Percentiles rank a stretch among this genome's conserved stretches.
phyloP scores from a whole-genome alignment of 495 filamentous ascomycete genomes.

The Aspergillus panamensis region DNA sequence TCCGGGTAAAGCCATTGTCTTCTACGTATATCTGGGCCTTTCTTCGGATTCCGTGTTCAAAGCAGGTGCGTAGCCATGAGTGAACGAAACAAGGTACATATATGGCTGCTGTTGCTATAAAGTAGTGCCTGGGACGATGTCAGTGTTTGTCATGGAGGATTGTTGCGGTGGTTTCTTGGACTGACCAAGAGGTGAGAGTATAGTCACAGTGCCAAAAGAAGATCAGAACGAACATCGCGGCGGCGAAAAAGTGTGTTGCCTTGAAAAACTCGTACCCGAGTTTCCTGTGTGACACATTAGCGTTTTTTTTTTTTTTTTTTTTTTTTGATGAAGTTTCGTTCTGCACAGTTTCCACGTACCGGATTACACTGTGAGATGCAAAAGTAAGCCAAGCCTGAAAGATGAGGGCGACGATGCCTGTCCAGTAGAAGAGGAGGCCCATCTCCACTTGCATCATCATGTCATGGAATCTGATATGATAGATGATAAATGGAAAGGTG shows the following conservation, averaged over 20 bases:
- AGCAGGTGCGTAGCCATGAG: too few relatives aligned
- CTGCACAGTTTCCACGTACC: conserved; percentile 37
- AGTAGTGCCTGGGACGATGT: conserved; percentile 50
- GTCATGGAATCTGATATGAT: conserved; percentile 43
- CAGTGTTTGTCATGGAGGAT: too few relatives aligned
- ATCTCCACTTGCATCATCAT: conserved; percentile 49
- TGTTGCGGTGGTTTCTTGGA: too few relatives aligned
- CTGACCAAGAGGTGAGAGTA: conserved; percentile 54
- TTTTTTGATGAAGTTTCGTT: too few relatives aligned
- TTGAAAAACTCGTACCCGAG: conserved; percentile 61
- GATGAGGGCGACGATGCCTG: conserved; percentile 52
- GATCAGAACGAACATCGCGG: conserved; percentile 50
- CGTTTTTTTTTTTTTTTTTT: too few relatives aligned
- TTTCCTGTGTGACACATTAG: too few relatives aligned
- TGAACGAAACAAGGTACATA: conserved; percentile 44
- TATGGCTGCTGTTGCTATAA: conserved; percentile 51
- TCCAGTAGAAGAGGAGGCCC: conserved; percentile 50
- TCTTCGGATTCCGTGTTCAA: too few relatives aligned
- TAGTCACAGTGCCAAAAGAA: conserved; percentile 61
- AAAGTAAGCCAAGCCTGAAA: conserved; percentile 53
- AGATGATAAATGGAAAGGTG: conserved; percentile 57
- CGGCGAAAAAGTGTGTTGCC: conserved; percentile 49
- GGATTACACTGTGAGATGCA: conserved; percentile 45
- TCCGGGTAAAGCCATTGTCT: conserved; percentile 41
- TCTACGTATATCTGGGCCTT: too few relatives aligned